These are phyloP conservation scores for Coniochaeta prunicola DNA, from an alignment of 2,329 filamentous ascomycete species.

Conservation along the genomic window DNA sequence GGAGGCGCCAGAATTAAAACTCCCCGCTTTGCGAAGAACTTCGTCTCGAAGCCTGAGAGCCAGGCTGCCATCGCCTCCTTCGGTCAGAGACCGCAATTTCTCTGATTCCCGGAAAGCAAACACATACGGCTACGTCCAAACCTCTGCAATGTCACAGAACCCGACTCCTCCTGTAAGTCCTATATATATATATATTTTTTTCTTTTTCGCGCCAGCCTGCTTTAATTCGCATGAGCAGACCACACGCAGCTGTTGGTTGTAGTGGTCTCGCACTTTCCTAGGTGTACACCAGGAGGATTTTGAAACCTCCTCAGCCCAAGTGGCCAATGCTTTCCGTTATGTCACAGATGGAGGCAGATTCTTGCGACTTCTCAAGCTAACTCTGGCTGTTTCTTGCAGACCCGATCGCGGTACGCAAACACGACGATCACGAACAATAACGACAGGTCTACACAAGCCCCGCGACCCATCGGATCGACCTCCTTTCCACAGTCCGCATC, in stretches of 20 bases:
- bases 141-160: slow-evolving; percentile 24
- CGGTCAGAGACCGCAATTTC: slow-evolving; percentile 1
- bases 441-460: not conserved
- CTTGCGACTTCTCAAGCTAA: not conserved
- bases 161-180: slow-evolving; percentile 23
- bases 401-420: slow-evolving; percentile 24
- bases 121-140: slow-evolving; percentile 12
- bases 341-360: not conserved
- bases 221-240: not conserved
- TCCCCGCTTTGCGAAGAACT: not conserved
- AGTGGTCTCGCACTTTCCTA: slow-evolving; percentile 27
- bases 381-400: not conserved
- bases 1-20: not conserved
- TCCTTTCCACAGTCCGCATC: slow-evolving; percentile 13
- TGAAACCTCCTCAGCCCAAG: not conserved
- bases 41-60: slow-evolving; percentile 4
- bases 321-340: not conserved
- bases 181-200: too few species aligned
- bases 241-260: slow-evolving; percentile 9
- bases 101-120: slow-evolving; percentile 1
- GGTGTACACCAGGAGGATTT: not conserved
- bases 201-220: not conserved
- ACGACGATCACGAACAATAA: slow-evolving; percentile 19
- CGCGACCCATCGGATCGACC: not conserved
- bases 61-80: slow-evolving; percentile 5